phyloP scores from a whole-genome alignment of 345 rosid species.

The Syzygium jambos region DNA sequence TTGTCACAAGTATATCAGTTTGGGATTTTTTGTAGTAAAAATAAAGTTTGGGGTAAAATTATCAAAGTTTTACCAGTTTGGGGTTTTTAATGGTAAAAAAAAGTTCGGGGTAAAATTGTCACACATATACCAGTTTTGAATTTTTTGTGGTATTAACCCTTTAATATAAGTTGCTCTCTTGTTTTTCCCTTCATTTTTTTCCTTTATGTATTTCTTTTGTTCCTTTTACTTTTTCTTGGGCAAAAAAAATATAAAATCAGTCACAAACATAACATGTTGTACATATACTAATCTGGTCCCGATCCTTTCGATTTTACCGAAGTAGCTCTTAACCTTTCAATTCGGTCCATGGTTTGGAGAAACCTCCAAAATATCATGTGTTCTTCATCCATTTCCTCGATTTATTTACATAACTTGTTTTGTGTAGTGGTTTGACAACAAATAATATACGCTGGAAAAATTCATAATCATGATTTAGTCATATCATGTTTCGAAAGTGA shows the following conservation, averaged over 20 bases:
- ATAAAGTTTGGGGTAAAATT: no score
- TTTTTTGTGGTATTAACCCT: no score
- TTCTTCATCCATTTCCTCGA: background rate
- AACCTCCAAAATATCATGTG: background rate
- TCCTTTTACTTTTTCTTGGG: background rate
- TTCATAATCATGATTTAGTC: background rate
- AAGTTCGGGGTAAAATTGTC: no score
- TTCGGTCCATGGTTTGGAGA: background rate
- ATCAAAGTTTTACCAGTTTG: no score
- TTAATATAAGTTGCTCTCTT: background rate
- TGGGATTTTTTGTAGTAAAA: no score
- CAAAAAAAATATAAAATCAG: background rate
- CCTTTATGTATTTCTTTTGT: background rate
- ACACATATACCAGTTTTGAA: no score
- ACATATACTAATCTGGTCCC: accelerated
- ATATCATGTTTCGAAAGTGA: background rate
- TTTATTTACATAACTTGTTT: background rate
- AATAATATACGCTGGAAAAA: background rate
- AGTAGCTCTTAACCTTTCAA: background rate
- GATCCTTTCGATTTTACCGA: background rate
- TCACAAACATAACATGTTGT: background rate
- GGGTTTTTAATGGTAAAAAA: no score
- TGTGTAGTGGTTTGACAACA: background rate
- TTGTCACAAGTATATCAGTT: no score
- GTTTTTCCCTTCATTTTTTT: background rate